phyloP scores from a whole-genome alignment of 108 stramenopile genomes.

The Cylindrotheca fusiformis region DNA sequence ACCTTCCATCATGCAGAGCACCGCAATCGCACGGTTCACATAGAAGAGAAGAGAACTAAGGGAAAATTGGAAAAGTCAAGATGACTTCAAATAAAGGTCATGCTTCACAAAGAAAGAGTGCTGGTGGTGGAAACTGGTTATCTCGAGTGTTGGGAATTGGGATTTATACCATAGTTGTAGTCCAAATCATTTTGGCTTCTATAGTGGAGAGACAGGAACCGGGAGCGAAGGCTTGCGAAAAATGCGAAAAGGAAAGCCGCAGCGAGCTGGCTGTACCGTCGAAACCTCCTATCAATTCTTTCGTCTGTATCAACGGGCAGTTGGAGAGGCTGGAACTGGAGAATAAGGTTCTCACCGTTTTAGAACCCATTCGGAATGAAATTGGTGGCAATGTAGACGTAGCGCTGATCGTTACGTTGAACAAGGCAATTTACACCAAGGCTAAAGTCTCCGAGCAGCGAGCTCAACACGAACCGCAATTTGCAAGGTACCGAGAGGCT shows the following conservation, averaged over 20 bases:
- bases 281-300: background rate
- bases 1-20: too few relatives aligned
- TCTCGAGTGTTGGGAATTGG: background rate
- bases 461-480: conserved; percentile 3
- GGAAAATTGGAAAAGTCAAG: too few relatives aligned
- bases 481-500: background rate
- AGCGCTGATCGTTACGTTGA: conserved; percentile 12
- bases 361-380: background rate
- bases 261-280: background rate
- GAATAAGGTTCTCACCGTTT: conserved; percentile 8
- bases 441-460: background rate
- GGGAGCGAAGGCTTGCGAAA: too few relatives aligned
- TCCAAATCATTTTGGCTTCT: background rate
- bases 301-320: conserved; percentile 20
- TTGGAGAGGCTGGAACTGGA: conserved; percentile 7
- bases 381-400: conserved; percentile 9
- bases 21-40: too few relatives aligned
- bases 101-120: too few relatives aligned
- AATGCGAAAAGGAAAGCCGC: background rate
- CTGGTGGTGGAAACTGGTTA: background rate
- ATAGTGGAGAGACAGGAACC: background rate
- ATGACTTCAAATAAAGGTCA: too few relatives aligned
- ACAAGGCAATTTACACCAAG: conserved; percentile 5
- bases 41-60: too few relatives aligned
- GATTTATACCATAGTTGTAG: background rate